phyloP scores from a whole-genome alignment of 306 rosid genomes.

The Elaeagnus macrophylla region DNA sequence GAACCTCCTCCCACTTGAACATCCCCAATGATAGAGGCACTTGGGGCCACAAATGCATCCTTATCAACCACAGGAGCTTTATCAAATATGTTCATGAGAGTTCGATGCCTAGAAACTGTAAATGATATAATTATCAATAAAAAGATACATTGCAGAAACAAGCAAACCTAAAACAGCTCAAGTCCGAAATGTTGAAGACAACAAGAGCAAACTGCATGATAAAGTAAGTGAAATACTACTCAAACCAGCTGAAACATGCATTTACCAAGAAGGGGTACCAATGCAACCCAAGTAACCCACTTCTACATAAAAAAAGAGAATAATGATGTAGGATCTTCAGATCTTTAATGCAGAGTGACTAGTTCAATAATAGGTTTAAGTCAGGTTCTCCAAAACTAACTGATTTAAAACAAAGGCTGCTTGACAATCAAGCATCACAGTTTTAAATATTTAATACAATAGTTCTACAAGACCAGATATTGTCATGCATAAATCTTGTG shows the following conservation, averaged over 20 bases:
- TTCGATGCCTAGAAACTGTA: constrained; percentile 82
- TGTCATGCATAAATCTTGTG: too few species aligned
- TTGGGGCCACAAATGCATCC: constrained; percentile 88
- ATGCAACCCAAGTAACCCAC: too few species aligned
- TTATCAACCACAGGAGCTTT: constrained; percentile 67
- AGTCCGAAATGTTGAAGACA: neutral
- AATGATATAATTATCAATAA: neutral
- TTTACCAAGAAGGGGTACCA: neutral
- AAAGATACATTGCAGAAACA: neutral
- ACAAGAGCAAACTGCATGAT: neutral
- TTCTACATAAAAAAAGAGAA: too few species aligned
- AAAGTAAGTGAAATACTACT: neutral
- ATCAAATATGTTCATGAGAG: constrained; percentile 76
- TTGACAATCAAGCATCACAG: too few species aligned
- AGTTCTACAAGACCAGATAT: too few species aligned
- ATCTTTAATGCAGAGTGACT: too few species aligned
- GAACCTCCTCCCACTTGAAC: constrained; percentile 66
- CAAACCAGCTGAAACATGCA: neutral
- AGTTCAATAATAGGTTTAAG: too few species aligned
- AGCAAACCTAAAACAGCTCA: neutral
- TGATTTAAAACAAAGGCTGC: too few species aligned
- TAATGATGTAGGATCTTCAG: too few species aligned
- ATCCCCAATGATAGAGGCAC: constrained; percentile 74
- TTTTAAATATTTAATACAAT: too few species aligned
- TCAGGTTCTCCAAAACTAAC: too few species aligned